Evolutionary conservation across 768 basidiomycete genomes (phyloP).

Genomic region (Coprinopsis cinerea): DNA sequence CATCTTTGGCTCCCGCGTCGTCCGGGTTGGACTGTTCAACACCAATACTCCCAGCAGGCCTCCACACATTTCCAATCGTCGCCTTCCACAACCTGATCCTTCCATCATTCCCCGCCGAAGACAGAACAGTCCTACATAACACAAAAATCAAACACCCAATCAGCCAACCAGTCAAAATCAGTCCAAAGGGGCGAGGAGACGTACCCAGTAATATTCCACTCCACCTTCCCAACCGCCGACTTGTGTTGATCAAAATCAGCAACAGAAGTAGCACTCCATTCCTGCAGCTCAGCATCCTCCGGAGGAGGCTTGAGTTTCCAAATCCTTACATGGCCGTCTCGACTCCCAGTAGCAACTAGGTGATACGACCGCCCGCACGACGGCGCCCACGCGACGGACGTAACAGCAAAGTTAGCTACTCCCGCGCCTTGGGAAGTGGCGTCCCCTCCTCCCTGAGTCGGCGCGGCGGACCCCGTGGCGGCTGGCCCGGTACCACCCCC

Average conservation of each 20-base stretch:
- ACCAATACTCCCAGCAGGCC: conserved; percentile 74
- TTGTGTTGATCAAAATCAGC: conserved; percentile 88
- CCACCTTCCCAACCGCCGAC: conserved; percentile 80
- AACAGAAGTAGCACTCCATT: conserved; percentile 72
- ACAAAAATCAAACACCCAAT: conserved; percentile 10
- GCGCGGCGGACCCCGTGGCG: background rate
- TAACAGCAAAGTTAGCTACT: conserved; percentile 51
- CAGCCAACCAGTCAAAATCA: too few relatives aligned
- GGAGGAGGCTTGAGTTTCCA: conserved; percentile 74
- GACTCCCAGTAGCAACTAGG: conserved; percentile 83
- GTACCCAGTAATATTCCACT: conserved; percentile 91
- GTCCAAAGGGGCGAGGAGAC: too few relatives aligned
- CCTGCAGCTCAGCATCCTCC: conserved; percentile 41
- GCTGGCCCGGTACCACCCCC: background rate
- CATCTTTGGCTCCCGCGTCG: background rate
- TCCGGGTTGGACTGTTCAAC: conserved; percentile 54
- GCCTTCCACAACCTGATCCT: conserved; percentile 83
- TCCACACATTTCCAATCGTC: conserved; percentile 78
- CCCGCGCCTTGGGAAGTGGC: background rate
- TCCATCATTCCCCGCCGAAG: conserved; percentile 80
- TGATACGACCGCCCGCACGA: conserved; percentile 92
- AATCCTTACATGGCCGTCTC: conserved; percentile 86
- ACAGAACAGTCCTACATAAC: conserved; percentile 62
- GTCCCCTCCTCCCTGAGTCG: background rate
- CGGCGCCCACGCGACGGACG: conserved; percentile 89